Conservation (phyloP, 352 stramenopile species). For the Bremia lactucae region DNA sequence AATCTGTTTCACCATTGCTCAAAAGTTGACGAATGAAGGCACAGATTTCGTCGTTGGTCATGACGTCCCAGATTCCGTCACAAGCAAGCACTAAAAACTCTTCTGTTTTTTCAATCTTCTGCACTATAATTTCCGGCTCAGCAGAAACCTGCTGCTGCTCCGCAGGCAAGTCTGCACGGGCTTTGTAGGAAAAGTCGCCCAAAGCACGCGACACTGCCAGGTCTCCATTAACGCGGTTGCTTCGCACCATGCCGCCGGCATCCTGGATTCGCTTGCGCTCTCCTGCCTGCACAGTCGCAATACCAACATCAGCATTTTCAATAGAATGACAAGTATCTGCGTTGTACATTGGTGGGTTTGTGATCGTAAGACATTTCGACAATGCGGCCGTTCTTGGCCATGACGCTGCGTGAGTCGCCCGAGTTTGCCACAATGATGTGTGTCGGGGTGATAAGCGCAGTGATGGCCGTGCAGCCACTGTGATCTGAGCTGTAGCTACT, state of each 20-base stretch:
- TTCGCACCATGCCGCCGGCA: conserved; percentile 55
- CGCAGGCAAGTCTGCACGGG: conserved; percentile 34
- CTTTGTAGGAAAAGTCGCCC: conserved; percentile 78
- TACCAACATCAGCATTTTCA: neutral
- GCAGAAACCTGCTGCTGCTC: conserved; percentile 79
- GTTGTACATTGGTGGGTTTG: conserved; percentile 81
- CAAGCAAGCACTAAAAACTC: conserved; percentile 88
- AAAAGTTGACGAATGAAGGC: conserved; percentile 76
- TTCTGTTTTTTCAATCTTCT: conserved; percentile 67
- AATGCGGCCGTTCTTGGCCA: conserved; percentile 35
- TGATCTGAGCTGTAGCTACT: conserved; percentile 43
- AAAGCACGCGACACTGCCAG: conserved; percentile 71
- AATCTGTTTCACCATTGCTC: conserved; percentile 46
- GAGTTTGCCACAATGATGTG: conserved; percentile 78
- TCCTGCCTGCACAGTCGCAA: conserved; percentile 23
- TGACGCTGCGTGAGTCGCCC: conserved; percentile 70
- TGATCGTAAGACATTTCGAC: conserved; percentile 85
- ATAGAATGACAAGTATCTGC: neutral
- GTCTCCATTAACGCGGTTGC: conserved; percentile 76
- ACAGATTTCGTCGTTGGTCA: conserved; percentile 85
- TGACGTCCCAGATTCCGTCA: conserved; percentile 91
- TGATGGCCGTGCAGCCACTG: conserved; percentile 71
- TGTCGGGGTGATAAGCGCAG: conserved; percentile 46
- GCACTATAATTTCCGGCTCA: conserved; percentile 82
- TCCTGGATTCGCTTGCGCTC: conserved; percentile 63